phyloP scores from a whole-genome alignment of 305 asterid genomes.

The Fraxinus platypoda region DNA sequence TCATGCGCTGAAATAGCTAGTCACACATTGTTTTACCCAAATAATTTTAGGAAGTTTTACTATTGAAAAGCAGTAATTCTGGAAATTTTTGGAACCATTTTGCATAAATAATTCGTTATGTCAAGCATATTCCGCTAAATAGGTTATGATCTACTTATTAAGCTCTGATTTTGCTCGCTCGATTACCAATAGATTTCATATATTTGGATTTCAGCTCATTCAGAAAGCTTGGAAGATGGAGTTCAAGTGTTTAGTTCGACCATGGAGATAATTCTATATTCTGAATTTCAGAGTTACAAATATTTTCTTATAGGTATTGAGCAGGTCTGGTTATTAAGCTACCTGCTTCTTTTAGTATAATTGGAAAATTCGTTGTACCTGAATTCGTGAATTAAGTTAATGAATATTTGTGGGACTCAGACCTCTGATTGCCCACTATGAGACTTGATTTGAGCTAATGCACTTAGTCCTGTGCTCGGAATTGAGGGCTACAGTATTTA shows the following conservation, averaged over 20 bases:
- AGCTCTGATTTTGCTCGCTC: not conserved
- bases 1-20: not conserved
- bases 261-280: not conserved
- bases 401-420: not conserved
- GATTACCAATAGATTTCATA: not conserved
- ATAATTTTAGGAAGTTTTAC: not conserved
- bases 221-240: not conserved
- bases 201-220: not conserved
- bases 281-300: not conserved
- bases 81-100: not conserved
- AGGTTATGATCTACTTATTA: not conserved
- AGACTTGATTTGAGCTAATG: not conserved
- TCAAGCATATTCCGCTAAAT: not conserved
- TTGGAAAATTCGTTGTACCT: not conserved
- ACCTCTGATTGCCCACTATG: not conserved
- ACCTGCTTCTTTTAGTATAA: not conserved
- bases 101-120: not conserved
- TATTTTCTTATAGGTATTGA: not conserved
- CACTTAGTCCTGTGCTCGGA: not conserved
- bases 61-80: not conserved
- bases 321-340: not conserved
- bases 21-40: not conserved
- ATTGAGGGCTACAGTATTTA: not conserved
- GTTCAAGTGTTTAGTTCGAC: not conserved
- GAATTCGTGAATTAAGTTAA: not conserved